These are phyloP conservation scores for Taphrina deformans DNA, from an alignment of 1,139 yeast genomes.

Conservation along the genomic window DNA sequence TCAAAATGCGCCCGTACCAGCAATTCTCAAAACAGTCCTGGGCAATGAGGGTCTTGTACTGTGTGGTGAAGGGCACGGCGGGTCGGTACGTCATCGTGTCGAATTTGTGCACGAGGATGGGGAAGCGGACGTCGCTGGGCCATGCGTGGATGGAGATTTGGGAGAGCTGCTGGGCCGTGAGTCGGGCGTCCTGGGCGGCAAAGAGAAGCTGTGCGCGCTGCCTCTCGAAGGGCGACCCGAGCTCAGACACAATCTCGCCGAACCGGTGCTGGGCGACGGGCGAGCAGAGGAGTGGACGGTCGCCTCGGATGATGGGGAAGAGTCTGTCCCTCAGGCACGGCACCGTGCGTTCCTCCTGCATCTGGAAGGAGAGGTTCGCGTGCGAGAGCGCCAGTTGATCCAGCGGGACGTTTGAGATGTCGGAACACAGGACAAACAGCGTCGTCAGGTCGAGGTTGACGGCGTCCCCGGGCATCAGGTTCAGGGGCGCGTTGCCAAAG, in stretches of 20 bases:
- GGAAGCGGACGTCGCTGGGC: constrained; percentile 6
- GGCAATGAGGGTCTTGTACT: constrained; percentile 18
- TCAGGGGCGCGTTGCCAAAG: constrained; percentile 6
- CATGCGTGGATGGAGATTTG: constrained; percentile 10
- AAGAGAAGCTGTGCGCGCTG: background rate
- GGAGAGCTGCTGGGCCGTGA: background rate
- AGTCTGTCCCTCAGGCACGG: constrained; percentile 16
- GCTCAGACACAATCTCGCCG: constrained; percentile 13
- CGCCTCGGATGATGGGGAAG: constrained; percentile 15
- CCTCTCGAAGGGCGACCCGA: constrained; percentile 5
- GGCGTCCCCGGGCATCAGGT: background rate
- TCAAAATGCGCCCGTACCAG: constrained; percentile 16
- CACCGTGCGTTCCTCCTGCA: constrained; percentile 17
- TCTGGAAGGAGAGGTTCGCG: background rate
- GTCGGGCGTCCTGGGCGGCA: background rate
- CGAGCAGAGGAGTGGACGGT: constrained; percentile 10
- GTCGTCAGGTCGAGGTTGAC: constrained; percentile 15
- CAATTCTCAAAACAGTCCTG: constrained; percentile 24
- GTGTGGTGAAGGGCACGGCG: constrained; percentile 2
- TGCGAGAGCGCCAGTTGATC: background rate
- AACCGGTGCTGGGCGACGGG: constrained; percentile 5
- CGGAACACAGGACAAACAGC: constrained; percentile 18
- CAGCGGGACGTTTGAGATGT: constrained; percentile 10
- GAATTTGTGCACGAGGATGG: constrained; percentile 5
- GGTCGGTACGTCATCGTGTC: constrained; percentile 1